Evolutionary conservation across 2,329 filamentous ascomycete genomes (phyloP).

Genomic region (Aspergillus bombycis): DNA sequence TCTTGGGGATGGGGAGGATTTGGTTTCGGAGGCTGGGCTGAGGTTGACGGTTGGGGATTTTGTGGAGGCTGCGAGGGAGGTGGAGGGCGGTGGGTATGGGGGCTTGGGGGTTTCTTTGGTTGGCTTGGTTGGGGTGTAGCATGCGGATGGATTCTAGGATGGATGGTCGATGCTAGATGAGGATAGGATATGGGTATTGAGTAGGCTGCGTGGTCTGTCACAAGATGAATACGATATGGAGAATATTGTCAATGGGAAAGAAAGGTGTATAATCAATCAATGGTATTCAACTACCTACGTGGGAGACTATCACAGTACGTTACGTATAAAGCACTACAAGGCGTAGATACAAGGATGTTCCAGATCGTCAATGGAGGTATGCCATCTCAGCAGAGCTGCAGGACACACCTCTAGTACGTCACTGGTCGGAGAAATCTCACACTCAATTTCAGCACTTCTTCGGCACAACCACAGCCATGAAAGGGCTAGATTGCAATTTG

Average conservation of each 20-base stretch:
- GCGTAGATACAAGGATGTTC: constrained; percentile 32
- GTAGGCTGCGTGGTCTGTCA: not conserved
- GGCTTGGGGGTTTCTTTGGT: not conserved
- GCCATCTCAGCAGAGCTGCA: constrained; percentile 38
- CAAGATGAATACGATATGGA: not conserved
- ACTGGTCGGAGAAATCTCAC: constrained; percentile 34
- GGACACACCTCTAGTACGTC: constrained; percentile 51
- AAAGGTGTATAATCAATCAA: not conserved
- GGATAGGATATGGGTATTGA: not conserved
- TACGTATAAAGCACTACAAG: not conserved
- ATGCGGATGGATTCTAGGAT: not conserved
- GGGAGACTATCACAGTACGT: not conserved
- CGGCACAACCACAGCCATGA: constrained; percentile 94
- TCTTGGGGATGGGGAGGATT: constrained; percentile 34
- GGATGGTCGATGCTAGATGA: not conserved
- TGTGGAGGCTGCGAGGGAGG: not conserved
- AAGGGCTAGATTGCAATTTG: constrained; percentile 92
- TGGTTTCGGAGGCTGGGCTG: constrained; percentile 32
- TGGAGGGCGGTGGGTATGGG: not conserved
- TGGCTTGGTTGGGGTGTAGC: not conserved
- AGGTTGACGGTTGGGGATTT: constrained; percentile 18
- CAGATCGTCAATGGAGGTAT: constrained; percentile 50
- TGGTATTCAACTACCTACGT: not conserved
- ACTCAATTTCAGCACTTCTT: constrained; percentile 93
- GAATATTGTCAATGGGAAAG: not conserved